Conservation (phyloP, 2,329 filamentous ascomycete genomes). For the Ophiostoma sp. region DNA sequence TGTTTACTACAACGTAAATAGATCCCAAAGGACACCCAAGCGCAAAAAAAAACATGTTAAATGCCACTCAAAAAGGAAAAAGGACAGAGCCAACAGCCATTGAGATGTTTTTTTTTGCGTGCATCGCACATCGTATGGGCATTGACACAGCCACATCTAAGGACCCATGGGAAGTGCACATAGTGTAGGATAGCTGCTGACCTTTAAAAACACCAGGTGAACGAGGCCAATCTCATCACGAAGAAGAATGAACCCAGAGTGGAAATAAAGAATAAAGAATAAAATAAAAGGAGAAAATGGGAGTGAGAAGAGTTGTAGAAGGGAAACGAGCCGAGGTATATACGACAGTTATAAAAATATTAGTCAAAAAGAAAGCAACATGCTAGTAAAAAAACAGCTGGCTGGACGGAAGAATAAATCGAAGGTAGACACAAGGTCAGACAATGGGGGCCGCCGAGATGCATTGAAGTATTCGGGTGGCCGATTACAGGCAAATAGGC, state of each 20-base stretch:
- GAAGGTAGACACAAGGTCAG: not conserved
- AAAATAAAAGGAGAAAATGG: not conserved
- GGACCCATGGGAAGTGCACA: not conserved
- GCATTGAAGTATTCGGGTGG: not conserved
- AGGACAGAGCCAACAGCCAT: not conserved
- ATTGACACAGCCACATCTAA: not conserved
- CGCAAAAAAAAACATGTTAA: not conserved
- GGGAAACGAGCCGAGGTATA: not conserved
- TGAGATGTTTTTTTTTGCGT: not conserved
- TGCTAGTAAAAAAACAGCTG: not conserved
- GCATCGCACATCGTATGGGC: not conserved
- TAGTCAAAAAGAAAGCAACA: not conserved
- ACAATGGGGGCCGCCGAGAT: too few species aligned
- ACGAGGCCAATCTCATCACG: not conserved
- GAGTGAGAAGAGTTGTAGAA: not conserved
- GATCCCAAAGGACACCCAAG: not conserved
- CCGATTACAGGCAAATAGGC: not conserved
- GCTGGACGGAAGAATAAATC: not conserved
- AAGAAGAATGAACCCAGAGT: not conserved
- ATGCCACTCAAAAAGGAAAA: not conserved
- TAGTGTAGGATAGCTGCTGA: not conserved
- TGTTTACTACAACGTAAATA: not conserved
- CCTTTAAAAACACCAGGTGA: not conserved
- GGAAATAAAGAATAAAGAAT: not conserved
- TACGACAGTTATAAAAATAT: not conserved